Percentiles rank a stretch among this genome's conserved stretches.
Conservation (phyloP, 495 filamentous ascomycete species). For the Evernia prunastri region DNA sequence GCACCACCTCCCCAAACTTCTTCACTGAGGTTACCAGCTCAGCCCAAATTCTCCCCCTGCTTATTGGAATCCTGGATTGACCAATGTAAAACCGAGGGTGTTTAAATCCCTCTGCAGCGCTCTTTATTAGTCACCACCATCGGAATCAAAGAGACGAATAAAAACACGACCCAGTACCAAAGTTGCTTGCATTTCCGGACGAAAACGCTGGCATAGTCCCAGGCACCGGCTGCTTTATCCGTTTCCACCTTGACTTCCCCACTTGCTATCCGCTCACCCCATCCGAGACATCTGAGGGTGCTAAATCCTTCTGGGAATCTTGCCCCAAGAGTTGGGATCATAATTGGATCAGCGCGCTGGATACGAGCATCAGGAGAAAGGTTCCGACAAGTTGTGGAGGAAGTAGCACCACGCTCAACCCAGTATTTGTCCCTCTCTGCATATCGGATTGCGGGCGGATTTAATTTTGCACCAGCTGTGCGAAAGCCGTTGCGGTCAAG, state of each 20-base stretch:
- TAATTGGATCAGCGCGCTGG: not conserved
- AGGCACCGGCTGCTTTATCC: not conserved
- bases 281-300: not conserved
- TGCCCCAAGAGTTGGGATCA: not conserved
- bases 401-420: not conserved
- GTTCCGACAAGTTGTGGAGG: not conserved
- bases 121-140: not conserved
- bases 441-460: not conserved
- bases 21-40: not conserved
- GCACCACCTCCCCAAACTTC: not conserved
- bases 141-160: not conserved
- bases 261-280: not conserved
- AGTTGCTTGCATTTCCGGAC: not conserved
- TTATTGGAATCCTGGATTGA: not conserved
- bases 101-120: not conserved
- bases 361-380: not conserved
- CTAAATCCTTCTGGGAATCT: not conserved
- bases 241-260: not conserved
- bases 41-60: not conserved
- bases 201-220: constrained; percentile 1
- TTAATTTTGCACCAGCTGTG: not conserved
- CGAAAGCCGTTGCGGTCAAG: constrained; percentile 7
- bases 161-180: not conserved
- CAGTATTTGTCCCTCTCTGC: constrained; percentile 3
- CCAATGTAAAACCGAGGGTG: not conserved